These are phyloP conservation scores for Termitomyces sp. DNA, from an alignment of 1,284 basidiomycete species.

Conservation along the genomic window DNA sequence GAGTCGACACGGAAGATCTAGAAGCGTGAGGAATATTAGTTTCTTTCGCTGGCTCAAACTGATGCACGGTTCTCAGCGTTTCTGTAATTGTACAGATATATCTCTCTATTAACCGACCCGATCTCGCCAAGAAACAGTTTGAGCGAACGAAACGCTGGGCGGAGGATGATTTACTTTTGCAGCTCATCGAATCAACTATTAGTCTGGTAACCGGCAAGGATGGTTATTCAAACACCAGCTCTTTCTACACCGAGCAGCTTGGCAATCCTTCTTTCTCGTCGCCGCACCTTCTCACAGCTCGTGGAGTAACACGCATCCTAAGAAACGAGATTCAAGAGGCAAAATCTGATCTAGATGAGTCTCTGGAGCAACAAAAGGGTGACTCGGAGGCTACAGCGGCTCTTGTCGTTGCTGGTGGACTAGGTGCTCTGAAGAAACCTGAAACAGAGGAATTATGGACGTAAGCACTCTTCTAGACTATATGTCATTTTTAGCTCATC, in stretches of 20 bases:
- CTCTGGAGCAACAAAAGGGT: conserved; percentile 51
- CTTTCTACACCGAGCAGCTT: conserved; percentile 91
- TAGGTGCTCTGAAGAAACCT: conserved; percentile 51
- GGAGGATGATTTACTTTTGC: conserved; percentile 85
- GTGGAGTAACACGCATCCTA: conserved; percentile 80
- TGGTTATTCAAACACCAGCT: conserved; percentile 65
- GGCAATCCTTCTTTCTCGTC: conserved; percentile 80
- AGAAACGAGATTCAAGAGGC: conserved; percentile 80
- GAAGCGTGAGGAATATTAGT: conserved; percentile 65
- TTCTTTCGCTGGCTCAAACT: conserved; percentile 7
- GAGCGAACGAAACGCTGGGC: conserved; percentile 78
- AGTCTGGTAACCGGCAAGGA: conserved; percentile 78
- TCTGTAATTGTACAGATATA: conserved; percentile 81
- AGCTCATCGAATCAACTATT: conserved; percentile 86
- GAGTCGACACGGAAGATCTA: conserved; percentile 69
- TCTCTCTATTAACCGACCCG: conserved; percentile 78
- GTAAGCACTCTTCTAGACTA: conserved; percentile 41
- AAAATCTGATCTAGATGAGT: conserved; percentile 80
- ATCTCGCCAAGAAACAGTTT: conserved; percentile 83
- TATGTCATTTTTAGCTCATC: conserved; percentile 4
- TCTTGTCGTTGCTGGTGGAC: conserved; percentile 58
- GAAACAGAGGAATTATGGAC: conserved; percentile 64
- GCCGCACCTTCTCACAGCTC: conserved; percentile 71
- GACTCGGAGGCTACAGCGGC: conserved; percentile 72
- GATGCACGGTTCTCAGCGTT: conserved; percentile 43